Conservation (phyloP, 805 yeast genomes). For the Millerago galiae region DNA sequence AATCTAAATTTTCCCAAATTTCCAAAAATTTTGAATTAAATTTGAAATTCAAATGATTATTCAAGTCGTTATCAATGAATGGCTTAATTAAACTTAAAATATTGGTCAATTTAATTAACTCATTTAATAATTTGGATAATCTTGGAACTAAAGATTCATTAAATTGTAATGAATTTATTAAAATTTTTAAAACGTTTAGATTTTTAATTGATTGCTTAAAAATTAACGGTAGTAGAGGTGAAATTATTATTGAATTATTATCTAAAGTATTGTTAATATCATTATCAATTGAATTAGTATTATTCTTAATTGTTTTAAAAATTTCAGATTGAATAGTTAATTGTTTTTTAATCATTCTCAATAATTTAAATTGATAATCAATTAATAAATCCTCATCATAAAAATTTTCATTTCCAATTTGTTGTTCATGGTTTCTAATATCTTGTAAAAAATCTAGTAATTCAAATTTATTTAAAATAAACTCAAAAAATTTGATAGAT, state of each 20-base stretch:
- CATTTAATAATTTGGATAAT: conserved; percentile 21
- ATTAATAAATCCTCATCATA: conserved; percentile 25
- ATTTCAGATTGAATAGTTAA: conserved; percentile 10
- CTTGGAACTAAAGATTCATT: conserved; percentile 19
- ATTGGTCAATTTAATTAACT: conserved; percentile 21
- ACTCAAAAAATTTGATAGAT: conserved; percentile 21
- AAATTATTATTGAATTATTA: conserved; percentile 4
- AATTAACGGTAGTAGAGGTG: conserved; percentile 24
- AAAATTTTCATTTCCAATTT: not conserved
- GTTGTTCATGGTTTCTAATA: conserved; percentile 14
- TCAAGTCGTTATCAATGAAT: conserved; percentile 19
- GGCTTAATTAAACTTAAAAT: conserved; percentile 24
- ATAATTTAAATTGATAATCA: conserved; percentile 35
- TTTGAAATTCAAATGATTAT: conserved; percentile 20
- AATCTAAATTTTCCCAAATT: conserved; percentile 19
- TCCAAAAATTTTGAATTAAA: conserved; percentile 15
- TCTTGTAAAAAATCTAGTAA: conserved; percentile 32
- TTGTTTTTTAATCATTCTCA: conserved; percentile 30
- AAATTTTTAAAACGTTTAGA: conserved; percentile 22
- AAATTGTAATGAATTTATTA: conserved; percentile 24
- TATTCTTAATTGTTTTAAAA: conserved; percentile 11
- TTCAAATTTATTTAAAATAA: conserved; percentile 31
- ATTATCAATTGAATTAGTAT: conserved; percentile 20
- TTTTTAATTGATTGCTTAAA: conserved; percentile 24
- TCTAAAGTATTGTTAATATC: not conserved